Base-by-base conservation (phyloP, 2,329 filamentous ascomycete species). In the Alternaria triticimaculans region DNA sequence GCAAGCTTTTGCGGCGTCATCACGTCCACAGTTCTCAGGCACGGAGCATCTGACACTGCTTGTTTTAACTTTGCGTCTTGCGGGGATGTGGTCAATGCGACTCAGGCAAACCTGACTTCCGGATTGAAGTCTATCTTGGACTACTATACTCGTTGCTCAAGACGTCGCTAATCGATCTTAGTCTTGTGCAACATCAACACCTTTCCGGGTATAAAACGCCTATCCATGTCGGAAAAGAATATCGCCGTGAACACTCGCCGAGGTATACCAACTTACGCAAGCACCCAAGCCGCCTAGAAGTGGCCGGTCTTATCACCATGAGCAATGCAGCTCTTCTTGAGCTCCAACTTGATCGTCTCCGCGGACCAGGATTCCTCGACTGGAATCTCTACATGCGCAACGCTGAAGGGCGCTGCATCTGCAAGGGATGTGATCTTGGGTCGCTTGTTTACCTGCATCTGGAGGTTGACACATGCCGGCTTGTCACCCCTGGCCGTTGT, bases 81-180 rank as follows among this genome's bases (percentile, higher is more conserved):
- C 45, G 50, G 37, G 53, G 37, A 37, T 57, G 7, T 28, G 30
- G 23, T 65, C 55, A 66, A 64, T 68, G 60, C 65, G 43, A 58
- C 37, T 28, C 30, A 44, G 33, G 53, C 53, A 44, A 25, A 55
- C 53, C 18, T n/a, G 21, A 41, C 53, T 26, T 21, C 20, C 41
- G 30, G 37, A 55, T 48, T 21, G 10, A 23, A 28, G 23, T 46
- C 33, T 28, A 44, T 21, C 15, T 23, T 26, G 23, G 25, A 48
- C 21, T 18, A 25, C 20, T 30, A 15, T 48, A 57, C 28, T 25
- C 26, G 18, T 37, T 30, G 15, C 6, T 18, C 44, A 14, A 48
- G 43, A 33, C 20, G 28, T 46, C 12, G 44, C 55, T 25, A 25
- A 57, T 20, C 20, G 18, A 5, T 12, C 5, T 12, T 57, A 57